Conservation (phyloP, 139 green algal species). For the Volvox africanus region DNA sequence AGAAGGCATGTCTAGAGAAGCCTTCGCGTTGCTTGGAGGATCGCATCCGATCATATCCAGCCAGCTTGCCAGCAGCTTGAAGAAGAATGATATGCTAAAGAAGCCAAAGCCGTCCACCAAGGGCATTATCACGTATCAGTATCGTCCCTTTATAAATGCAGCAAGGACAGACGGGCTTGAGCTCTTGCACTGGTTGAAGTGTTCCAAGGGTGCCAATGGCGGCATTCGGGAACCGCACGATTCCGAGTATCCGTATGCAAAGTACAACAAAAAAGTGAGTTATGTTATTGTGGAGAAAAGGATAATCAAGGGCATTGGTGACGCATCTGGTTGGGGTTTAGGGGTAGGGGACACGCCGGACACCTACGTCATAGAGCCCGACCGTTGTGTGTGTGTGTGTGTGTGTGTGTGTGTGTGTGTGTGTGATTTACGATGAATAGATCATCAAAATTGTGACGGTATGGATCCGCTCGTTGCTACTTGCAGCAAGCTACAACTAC, state of each 20-base stretch:
- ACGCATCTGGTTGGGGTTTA: too few relatives aligned
- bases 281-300: too few relatives aligned
- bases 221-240: conserved; percentile 75
- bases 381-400: too few relatives aligned
- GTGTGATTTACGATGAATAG: too few relatives aligned
- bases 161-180: conserved; percentile 79
- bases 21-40: conserved; percentile 88
- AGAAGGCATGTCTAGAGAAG: conserved; percentile 89
- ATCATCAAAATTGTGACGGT: too few relatives aligned
- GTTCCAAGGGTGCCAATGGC: conserved; percentile 82
- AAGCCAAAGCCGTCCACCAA: conserved; percentile 64
- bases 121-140: conserved; percentile 70
- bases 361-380: too few relatives aligned
- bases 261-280: conserved; percentile 92
- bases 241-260: conserved; percentile 88
- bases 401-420: too few relatives aligned
- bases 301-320: too few relatives aligned
- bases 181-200: conserved; percentile 90
- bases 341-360: too few relatives aligned
- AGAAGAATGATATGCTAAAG: conserved; percentile 56
- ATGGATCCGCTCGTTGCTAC: too few relatives aligned
- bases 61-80: conserved; percentile 58
- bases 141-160: conserved; percentile 82
- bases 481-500: too few relatives aligned
- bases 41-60: conserved; percentile 87